phyloP scores from a whole-genome alignment of 192 early-diverging fungal species.

The Coemansia sp. region DNA sequence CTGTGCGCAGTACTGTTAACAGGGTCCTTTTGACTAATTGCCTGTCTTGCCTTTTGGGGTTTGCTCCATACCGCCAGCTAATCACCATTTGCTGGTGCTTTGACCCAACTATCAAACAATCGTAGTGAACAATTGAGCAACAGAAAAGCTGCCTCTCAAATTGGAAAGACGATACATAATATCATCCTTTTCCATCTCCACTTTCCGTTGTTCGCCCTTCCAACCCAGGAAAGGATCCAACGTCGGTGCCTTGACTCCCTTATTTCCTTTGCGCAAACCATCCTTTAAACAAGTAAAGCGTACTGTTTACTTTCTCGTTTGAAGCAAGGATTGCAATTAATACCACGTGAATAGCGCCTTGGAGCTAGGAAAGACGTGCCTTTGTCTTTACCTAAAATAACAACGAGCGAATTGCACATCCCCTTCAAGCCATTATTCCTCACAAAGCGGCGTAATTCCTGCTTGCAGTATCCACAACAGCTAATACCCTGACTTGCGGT shows the following conservation, averaged over 20 bases:
- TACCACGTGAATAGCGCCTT: conserved; percentile 18
- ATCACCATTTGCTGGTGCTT: background rate
- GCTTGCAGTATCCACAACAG: background rate
- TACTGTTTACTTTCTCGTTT: background rate
- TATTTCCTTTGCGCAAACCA: background rate
- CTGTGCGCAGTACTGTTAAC: background rate
- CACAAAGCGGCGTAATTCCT: background rate
- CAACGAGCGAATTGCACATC: background rate
- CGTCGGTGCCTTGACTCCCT: background rate
- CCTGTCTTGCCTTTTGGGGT: background rate
- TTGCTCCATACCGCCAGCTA: background rate
- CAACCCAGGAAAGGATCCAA: background rate
- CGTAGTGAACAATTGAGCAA: background rate
- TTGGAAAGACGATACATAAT: background rate
- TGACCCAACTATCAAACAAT: background rate
- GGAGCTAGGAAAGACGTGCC: background rate
- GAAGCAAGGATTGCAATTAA: conserved; percentile 17
- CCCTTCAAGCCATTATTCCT: background rate
- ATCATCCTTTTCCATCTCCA: background rate
- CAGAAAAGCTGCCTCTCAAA: background rate
- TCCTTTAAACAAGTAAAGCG: background rate
- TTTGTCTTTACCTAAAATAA: background rate
- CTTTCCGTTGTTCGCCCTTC: background rate
- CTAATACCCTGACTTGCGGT: background rate
- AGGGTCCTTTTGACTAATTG: background rate